Conservation (phyloP, 768 basidiomycete genomes). For the Boletellus emodensis region DNA sequence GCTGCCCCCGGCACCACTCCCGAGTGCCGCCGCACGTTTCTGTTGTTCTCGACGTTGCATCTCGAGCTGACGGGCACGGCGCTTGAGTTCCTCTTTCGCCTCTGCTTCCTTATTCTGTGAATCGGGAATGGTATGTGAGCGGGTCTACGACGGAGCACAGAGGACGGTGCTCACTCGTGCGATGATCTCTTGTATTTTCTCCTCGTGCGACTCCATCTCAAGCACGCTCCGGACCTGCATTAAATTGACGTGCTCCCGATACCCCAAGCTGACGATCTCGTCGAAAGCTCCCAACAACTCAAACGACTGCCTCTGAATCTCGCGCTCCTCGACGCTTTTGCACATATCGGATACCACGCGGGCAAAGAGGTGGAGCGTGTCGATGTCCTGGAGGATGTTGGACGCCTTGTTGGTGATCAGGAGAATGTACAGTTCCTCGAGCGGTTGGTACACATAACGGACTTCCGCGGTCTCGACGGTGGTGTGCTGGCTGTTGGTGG, state of each 20-base stretch:
- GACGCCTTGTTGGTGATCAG: slow-evolving; percentile 98
- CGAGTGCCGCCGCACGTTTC: slow-evolving; percentile 56
- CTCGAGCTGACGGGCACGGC: slow-evolving; percentile 95
- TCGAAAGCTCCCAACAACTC: slow-evolving; percentile 95
- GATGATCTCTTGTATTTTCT: slow-evolving; percentile 98
- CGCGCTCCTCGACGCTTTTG: slow-evolving; percentile 79
- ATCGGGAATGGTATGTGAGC: not conserved
- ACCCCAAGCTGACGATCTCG: slow-evolving; percentile 90
- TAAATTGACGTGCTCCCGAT: slow-evolving; percentile 72
- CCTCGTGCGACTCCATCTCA: slow-evolving; percentile 90
- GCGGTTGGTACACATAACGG: slow-evolving; percentile 93
- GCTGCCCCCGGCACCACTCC: slow-evolving; percentile 40
- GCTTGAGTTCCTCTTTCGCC: slow-evolving; percentile 97
- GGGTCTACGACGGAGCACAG: not conserved
- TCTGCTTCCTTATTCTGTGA: slow-evolving; percentile 95
- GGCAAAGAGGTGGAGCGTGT: slow-evolving; percentile 91
- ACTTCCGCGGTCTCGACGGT: slow-evolving; percentile 95
- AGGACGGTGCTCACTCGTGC: slow-evolving; percentile 59
- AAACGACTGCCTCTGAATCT: slow-evolving; percentile 87
- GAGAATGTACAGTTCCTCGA: slow-evolving; percentile 87
- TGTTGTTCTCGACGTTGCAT: slow-evolving; percentile 97
- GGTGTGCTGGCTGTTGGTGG: slow-evolving; percentile 90
- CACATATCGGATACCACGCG: slow-evolving; percentile 92
- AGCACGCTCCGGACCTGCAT: slow-evolving; percentile 75
- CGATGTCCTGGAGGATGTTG: slow-evolving; percentile 98